phyloP scores from a whole-genome alignment of 2,329 filamentous ascomycete genomes.

The Orbilia oligospora region DNA sequence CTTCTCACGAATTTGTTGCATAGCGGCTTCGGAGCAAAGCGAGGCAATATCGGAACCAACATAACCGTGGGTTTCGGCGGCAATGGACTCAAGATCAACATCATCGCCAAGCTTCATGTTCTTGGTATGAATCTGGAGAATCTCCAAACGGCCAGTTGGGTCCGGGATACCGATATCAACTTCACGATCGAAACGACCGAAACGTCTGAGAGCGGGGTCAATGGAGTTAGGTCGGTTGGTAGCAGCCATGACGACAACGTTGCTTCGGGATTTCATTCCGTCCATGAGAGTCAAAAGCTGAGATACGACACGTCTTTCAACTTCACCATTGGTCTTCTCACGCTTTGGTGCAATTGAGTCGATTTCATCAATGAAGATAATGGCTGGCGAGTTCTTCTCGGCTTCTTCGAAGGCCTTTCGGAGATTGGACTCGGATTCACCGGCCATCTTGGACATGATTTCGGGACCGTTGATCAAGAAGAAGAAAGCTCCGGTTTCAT shows the following conservation, averaged over 20 bases:
- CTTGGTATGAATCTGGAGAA: slow-evolving; percentile 99
- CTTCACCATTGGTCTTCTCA: slow-evolving; percentile 99
- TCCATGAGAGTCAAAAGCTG: slow-evolving; percentile 98
- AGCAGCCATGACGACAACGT: slow-evolving; percentile 98
- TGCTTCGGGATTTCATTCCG: slow-evolving; percentile 99
- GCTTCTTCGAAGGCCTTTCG: slow-evolving; percentile 99
- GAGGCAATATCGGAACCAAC: slow-evolving; percentile 98
- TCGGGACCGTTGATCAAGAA: slow-evolving; percentile 97
- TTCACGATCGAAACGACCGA: slow-evolving; percentile 98
- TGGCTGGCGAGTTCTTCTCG: slow-evolving; percentile 98
- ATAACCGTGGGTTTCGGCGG: slow-evolving; percentile 97
- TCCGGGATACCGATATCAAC: slow-evolving; percentile 98
- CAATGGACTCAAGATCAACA: slow-evolving; percentile 96
- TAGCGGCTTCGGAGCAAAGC: slow-evolving; percentile 97
- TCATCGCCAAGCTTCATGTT: slow-evolving; percentile 99
- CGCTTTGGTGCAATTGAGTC: slow-evolving; percentile 99
- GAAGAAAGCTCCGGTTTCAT: slow-evolving; percentile 99
- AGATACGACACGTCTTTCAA: slow-evolving; percentile 97
- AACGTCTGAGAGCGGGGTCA: slow-evolving; percentile 95
- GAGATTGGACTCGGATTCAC: slow-evolving; percentile 98
- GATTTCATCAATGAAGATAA: slow-evolving; percentile 99
- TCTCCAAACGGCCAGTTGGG: slow-evolving; percentile 97
- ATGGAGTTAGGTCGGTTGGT: slow-evolving; percentile 99
- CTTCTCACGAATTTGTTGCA: slow-evolving; percentile 99
- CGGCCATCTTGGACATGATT: slow-evolving; percentile 99